Evolutionary conservation across 805 yeast species (phyloP).

Genomic region (Lipomyces mesembrius): DNA sequence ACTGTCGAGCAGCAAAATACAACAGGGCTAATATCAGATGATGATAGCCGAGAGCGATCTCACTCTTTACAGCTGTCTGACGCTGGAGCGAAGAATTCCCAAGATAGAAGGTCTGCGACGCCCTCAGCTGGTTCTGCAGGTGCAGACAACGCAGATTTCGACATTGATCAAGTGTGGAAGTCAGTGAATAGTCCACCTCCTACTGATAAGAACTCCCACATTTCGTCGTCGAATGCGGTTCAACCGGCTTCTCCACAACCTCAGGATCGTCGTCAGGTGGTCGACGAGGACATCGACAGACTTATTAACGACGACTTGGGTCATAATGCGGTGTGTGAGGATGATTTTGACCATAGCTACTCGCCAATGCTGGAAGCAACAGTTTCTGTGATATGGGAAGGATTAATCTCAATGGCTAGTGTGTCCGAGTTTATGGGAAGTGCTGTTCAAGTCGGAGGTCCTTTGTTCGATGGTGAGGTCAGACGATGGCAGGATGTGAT

Average conservation of each 20-base stretch:
- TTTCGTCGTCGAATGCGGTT: background rate
- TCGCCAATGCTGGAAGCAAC: conserved; percentile 23
- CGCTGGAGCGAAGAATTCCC: background rate
- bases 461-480: conserved; percentile 26
- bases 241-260: conserved; percentile 14
- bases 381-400: conserved; percentile 52
- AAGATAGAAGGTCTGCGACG: background rate
- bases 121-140: background rate
- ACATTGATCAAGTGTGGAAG: conserved; percentile 9
- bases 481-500: conserved; percentile 36
- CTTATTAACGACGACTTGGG: conserved; percentile 34
- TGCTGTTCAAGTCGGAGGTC: conserved; percentile 49
- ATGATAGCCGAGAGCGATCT: background rate
- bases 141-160: conserved; percentile 13
- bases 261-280: conserved; percentile 17
- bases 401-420: conserved; percentile 56
- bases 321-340: conserved; percentile 22
- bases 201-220: background rate
- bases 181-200: conserved; percentile 8
- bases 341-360: conserved; percentile 34
- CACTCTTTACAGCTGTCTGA: background rate
- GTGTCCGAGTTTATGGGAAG: conserved; percentile 53
- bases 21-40: background rate
- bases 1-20: background rate
- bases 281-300: conserved; percentile 34